Evolutionary conservation across 1,284 basidiomycete genomes (phyloP).

Genomic region (Marasmius oreades): DNA sequence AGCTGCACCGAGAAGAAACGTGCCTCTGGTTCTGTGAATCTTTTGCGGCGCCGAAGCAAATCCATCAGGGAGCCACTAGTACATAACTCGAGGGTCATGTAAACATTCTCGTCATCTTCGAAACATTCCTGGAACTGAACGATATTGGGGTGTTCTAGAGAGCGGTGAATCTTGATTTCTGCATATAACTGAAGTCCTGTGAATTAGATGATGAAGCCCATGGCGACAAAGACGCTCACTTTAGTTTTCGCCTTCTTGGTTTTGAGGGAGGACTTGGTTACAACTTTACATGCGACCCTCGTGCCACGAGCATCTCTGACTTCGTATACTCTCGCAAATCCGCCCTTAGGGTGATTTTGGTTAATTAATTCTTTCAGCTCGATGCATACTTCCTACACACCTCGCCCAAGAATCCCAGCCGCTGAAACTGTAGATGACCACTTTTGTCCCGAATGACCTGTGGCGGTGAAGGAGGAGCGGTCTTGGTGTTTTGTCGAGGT

Average conservation of each 20-base stretch:
- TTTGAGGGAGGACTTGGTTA: constrained; percentile 80
- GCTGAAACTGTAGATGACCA: constrained; percentile 54
- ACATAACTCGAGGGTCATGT: constrained; percentile 95
- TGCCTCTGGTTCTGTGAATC: constrained; percentile 91
- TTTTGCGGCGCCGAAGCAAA: constrained; percentile 83
- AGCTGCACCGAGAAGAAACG: constrained; percentile 94
- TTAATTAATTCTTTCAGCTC: not conserved
- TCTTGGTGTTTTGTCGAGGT: constrained; percentile 77
- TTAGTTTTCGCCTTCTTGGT: constrained; percentile 93
- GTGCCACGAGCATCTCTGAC: constrained; percentile 66
- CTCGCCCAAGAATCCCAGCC: constrained; percentile 85
- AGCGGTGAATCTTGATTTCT: constrained; percentile 97
- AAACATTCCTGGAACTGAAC: constrained; percentile 94
- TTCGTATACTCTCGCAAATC: constrained; percentile 89
- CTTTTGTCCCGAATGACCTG: constrained; percentile 69
- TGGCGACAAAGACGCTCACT: constrained; percentile 37
- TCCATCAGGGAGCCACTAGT: constrained; percentile 88
- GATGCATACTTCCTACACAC: constrained; percentile 38
- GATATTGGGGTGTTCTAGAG: constrained; percentile 90
- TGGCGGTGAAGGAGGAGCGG: constrained; percentile 79
- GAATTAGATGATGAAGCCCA: not conserved
- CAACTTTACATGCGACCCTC: constrained; percentile 84
- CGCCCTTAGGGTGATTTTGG: constrained; percentile 52
- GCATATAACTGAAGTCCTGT: constrained; percentile 75
- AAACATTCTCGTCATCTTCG: constrained; percentile 94